Evolutionary conservation across 306 rosid genomes (phyloP).

Genomic region (Cucumis melo): DNA sequence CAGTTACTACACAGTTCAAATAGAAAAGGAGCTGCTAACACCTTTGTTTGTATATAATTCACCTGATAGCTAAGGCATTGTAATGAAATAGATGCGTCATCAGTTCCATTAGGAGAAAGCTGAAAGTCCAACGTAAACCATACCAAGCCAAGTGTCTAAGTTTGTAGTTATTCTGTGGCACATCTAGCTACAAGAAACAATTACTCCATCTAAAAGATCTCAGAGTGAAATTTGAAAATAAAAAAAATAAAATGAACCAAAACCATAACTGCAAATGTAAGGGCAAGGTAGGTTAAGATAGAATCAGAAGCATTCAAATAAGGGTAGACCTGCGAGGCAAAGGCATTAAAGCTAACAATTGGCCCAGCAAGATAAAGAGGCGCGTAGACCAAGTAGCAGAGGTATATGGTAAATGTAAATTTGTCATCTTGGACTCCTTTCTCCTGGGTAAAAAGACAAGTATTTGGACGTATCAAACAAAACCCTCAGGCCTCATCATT

Average conservation of each 20-base stretch:
- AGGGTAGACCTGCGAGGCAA: constrained; percentile 77
- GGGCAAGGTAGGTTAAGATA: background rate
- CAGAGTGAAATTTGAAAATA: background rate
- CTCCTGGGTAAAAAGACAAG: constrained; percentile 40
- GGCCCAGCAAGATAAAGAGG: constrained; percentile 94
- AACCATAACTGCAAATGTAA: background rate
- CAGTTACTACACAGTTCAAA: constrained; percentile 8
- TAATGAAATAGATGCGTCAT: constrained; percentile 72
- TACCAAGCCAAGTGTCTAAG: constrained; percentile 32
- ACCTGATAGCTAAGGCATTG: constrained; percentile 90
- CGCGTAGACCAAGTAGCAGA: constrained; percentile 77
- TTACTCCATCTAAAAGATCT: background rate
- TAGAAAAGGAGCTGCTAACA: background rate
- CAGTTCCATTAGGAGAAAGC: constrained; percentile 65
- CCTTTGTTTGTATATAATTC: constrained; percentile 7
- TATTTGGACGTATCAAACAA: background rate
- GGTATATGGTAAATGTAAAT: constrained; percentile 42
- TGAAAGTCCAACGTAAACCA: constrained; percentile 68
- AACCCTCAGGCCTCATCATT: background rate
- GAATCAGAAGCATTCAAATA: constrained; percentile 1
- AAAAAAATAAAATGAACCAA: background rate
- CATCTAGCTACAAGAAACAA: constrained; percentile 48
- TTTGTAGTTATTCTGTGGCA: constrained; percentile 45
- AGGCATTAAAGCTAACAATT: constrained; percentile 83
- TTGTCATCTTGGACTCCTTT: constrained; percentile 49